A percentile compares a stretch with the other conserved stretches of the same genome.
Evolutionary conservation across 169 alveolate species (phyloP).

Genomic region (Eimeria necatrix): DNA sequence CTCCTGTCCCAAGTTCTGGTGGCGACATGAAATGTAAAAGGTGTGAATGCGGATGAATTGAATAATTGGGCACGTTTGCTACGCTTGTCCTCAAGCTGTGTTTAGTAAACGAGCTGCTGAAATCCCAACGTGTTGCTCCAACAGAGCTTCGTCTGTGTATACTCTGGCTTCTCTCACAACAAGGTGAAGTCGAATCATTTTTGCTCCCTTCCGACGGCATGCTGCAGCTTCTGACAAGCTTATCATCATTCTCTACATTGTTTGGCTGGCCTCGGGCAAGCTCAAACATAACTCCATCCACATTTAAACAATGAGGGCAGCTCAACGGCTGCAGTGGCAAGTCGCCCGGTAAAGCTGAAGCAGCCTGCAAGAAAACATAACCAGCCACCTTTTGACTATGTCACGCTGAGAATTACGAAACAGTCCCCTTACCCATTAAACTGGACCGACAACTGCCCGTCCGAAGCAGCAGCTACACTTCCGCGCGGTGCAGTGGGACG

Average conservation of each 20-base stretch:
- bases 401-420: no score
- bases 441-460: no score
- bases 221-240: constrained; percentile 21
- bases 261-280: not conserved
- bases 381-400: not conserved
- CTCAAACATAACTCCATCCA: constrained; percentile 11
- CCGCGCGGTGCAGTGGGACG: not conserved
- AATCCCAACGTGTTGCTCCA: not conserved
- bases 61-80: constrained; percentile 4
- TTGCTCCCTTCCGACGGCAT: not conserved
- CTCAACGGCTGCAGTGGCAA: not conserved
- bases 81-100: constrained; percentile 24
- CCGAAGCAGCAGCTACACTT: not conserved
- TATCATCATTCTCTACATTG: constrained; percentile 4
- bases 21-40: not conserved
- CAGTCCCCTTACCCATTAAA: no score
- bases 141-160: constrained; percentile 15
- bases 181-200: not conserved
- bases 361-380: constrained; percentile 34
- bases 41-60: constrained; percentile 6
- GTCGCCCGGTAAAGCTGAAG: constrained; percentile 47
- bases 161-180: constrained; percentile 1
- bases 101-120: not conserved
- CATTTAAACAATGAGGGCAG: constrained; percentile 23
- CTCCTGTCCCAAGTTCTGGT: constrained; percentile 41